phyloP scores from a whole-genome alignment of 2,329 filamentous ascomycete genomes.

The Tympanopsis confertula region DNA sequence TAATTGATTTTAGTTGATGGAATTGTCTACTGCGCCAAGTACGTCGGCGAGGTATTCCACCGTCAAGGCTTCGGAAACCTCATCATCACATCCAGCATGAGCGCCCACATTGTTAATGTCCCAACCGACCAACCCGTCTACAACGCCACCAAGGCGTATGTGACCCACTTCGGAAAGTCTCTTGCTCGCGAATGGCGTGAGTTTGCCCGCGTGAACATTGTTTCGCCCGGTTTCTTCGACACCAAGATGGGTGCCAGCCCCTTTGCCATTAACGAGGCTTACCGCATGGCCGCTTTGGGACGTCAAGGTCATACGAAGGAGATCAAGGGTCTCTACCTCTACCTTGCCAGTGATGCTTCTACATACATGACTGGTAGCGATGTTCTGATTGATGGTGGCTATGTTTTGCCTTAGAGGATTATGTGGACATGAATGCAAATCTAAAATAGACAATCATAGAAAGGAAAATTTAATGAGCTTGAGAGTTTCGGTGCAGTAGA shows the following conservation, averaged over 20 bases:
- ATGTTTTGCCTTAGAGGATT: constrained; percentile 11
- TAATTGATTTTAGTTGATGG: constrained; percentile 26
- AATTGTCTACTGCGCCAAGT: constrained; percentile 29
- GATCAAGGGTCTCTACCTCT: constrained; percentile 47
- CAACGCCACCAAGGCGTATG: constrained; percentile 42
- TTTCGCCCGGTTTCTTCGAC: constrained; percentile 41
- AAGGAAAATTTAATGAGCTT: too few species aligned
- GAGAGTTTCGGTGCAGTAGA: too few species aligned
- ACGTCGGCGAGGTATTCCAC: constrained; percentile 28
- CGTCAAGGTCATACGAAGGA: constrained; percentile 53
- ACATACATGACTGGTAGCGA: constrained; percentile 38
- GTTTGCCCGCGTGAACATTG: constrained; percentile 43
- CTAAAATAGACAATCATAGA: too few species aligned
- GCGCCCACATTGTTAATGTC: constrained; percentile 35
- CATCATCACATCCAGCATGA: constrained; percentile 39
- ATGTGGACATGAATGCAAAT: constrained; percentile 1
- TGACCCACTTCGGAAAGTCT: constrained; percentile 42
- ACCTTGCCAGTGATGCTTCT: constrained; percentile 36
- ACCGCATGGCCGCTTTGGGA: constrained; percentile 35
- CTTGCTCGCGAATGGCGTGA: constrained; percentile 44
- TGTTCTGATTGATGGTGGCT: constrained; percentile 30
- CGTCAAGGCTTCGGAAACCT: constrained; percentile 31
- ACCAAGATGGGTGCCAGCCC: constrained; percentile 39
- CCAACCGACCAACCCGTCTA: constrained; percentile 42
- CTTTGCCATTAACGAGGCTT: constrained; percentile 28